Conservation (phyloP, 352 stramenopile genomes). For the Globisporangium orthogonon region DNA sequence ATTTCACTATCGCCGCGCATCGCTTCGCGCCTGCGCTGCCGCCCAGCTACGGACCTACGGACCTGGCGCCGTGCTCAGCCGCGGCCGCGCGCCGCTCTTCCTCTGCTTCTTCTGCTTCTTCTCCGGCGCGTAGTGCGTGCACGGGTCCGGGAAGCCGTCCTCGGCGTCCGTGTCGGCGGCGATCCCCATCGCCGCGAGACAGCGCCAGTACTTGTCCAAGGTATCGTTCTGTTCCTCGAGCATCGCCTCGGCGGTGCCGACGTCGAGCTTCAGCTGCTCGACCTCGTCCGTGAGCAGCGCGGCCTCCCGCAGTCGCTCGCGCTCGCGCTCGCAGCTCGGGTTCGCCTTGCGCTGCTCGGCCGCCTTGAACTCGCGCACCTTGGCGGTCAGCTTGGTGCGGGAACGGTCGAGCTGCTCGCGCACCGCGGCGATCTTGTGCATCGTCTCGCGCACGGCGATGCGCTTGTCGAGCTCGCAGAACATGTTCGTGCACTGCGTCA, state of each 20-base stretch:
- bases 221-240: constrained; percentile 19
- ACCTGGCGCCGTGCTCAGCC: not conserved
- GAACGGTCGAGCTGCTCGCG: not conserved
- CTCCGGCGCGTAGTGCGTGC: constrained; percentile 37
- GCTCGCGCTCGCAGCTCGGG: constrained; percentile 14
- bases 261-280: constrained; percentile 52
- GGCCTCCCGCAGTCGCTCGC: constrained; percentile 22
- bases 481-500: constrained; percentile 44
- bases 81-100: not conserved
- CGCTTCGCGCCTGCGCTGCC: too few species aligned
- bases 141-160: constrained; percentile 45
- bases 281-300: constrained; percentile 47
- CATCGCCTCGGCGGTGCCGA: constrained; percentile 37
- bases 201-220: too few species aligned
- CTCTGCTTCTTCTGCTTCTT: constrained; percentile 8
- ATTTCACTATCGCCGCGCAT: not conserved
- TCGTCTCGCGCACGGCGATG: constrained; percentile 59
- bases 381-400: too few species aligned
- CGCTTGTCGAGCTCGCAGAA: constrained; percentile 67
- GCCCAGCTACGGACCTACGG: too few species aligned
- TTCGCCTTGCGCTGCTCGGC: constrained; percentile 3
- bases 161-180: constrained; percentile 39
- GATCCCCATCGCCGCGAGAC: too few species aligned
- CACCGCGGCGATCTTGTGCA: constrained; percentile 22
- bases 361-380: constrained; percentile 7